A percentile compares a stretch with the other conserved stretches of the same genome.
Conservation (phyloP, 2,329 filamentous ascomycete species). For the Calonectria honghensis region DNA sequence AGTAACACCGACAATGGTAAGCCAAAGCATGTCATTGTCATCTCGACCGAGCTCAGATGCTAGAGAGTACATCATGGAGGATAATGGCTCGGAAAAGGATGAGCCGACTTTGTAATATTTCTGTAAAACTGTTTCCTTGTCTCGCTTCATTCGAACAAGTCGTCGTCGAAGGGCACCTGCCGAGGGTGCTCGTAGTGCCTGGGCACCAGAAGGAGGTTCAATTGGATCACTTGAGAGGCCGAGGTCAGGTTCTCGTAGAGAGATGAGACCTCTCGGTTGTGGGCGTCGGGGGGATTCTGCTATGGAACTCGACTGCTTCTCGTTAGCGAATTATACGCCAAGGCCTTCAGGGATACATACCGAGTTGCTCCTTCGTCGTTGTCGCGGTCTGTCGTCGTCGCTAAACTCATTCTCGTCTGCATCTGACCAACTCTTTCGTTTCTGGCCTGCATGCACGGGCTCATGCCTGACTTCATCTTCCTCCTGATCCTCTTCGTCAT, state of each 20-base stretch:
- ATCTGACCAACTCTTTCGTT: conserved; percentile 88
- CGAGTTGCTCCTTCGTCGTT: conserved; percentile 91
- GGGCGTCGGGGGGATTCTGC: conserved; percentile 78
- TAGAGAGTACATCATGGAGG: conserved; percentile 94
- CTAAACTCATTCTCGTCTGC: conserved; percentile 81
- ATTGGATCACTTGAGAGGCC: conserved; percentile 69
- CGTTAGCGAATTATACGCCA: conserved; percentile 43
- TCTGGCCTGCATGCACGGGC: conserved; percentile 72
- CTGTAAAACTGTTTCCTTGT: conserved; percentile 85
- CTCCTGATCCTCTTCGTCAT: conserved; percentile 72
- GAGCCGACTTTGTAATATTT: conserved; percentile 91
- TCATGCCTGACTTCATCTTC: conserved; percentile 64
- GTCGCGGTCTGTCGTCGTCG: conserved; percentile 84
- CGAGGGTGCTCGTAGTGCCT: conserved; percentile 78
- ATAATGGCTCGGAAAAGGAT: conserved; percentile 95
- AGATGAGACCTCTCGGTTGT: conserved; percentile 75
- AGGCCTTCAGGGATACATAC: conserved; percentile 68
- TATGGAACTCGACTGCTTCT: conserved; percentile 77
- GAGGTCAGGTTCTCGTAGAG: conserved; percentile 68
- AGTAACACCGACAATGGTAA: conserved; percentile 95
- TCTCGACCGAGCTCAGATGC: conserved; percentile 96
- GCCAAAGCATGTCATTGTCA: conserved; percentile 97
- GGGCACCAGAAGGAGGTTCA: conserved; percentile 75
- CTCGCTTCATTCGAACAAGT: conserved; percentile 83
- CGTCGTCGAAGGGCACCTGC: conserved; percentile 82